Base-by-base conservation (phyloP, 2,329 filamentous ascomycete genomes). In the Helicocarpus griseus region DNA sequence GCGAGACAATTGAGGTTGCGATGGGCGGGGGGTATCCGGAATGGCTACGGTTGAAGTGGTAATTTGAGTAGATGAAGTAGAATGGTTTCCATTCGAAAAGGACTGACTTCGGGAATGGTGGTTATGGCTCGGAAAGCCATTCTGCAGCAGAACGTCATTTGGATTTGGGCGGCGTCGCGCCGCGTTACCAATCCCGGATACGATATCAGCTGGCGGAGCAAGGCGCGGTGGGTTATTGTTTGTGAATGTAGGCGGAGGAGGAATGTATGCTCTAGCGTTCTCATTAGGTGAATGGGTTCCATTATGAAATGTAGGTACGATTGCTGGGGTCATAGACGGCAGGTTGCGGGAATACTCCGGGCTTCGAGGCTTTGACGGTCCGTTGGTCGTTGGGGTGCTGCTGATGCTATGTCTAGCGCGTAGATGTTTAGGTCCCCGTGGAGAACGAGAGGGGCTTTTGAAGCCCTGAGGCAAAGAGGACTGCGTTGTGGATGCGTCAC, bases 151-250 rank as follows among this genome's bases (percentile, higher is more conserved):
- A 19, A 4, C 40, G 43, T 40, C 47, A 51, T 73, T 71, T 11
- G 66, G 66, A 28, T 69, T 69, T 26, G 67, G 65, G 45, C 69
- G 65, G 39, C 68, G 65, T 6, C 69, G 66, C 29, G 61, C 59
- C 14, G 53, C 58, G 28, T 61, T 60, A 21, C 60, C 56, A 49
- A 56, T 61, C 26, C 65, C 64, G 17, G 69, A 55, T 22, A 69
- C 54, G 43, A 75, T 71, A 56, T 75, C 67, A 22, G 64, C 67
- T 22, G 73, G 71, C 1, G 73, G 72, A 38, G 71, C 73, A 28
- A 76, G 61, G 48, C 60, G 68, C 4, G 67, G 66, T 17, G 59
- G 55, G 6, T 57, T 51, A 21, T 53, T 53, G 29, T 59, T 53
- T 52, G 57, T 55, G 29, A 53, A 52, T 28, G 58, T 53, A 22